A percentile compares a stretch with the other conserved stretches of the same genome.
Conservation (phyloP, 2,329 filamentous ascomycete genomes). For the Alternaria solani region DNA sequence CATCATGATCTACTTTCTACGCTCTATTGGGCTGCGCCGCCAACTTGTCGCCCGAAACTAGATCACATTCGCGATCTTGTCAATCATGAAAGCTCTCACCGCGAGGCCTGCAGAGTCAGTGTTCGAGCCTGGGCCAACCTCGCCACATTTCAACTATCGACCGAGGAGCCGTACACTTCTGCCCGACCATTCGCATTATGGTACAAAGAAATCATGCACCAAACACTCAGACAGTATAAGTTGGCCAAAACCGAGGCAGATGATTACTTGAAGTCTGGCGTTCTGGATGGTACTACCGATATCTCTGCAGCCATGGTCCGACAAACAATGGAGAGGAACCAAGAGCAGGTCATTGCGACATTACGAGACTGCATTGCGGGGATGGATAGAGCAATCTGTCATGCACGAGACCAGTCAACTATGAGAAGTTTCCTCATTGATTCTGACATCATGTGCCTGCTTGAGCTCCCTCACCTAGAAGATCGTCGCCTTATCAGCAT, state of each 20-base stretch:
- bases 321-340: slow-evolving; percentile 63
- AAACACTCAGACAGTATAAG: slow-evolving; percentile 63
- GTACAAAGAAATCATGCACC: slow-evolving; percentile 62
- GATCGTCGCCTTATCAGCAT: slow-evolving; percentile 54
- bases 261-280: slow-evolving; percentile 55
- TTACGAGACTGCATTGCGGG: slow-evolving; percentile 62
- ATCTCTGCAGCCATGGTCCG: slow-evolving; percentile 60
- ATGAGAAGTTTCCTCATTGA: slow-evolving; percentile 56
- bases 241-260: slow-evolving; percentile 67
- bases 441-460: slow-evolving; percentile 55
- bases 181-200: slow-evolving; percentile 62
- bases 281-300: slow-evolving; percentile 45
- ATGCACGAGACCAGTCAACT: slow-evolving; percentile 51
- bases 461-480: slow-evolving; percentile 62
- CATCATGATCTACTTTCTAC: slow-evolving; percentile 69
- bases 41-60: slow-evolving; percentile 61
- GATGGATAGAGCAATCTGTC: slow-evolving; percentile 59
- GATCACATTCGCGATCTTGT: slow-evolving; percentile 63
- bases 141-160: slow-evolving; percentile 64
- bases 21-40: slow-evolving; percentile 65
- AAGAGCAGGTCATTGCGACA: slow-evolving; percentile 64
- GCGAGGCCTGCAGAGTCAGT: slow-evolving; percentile 66
- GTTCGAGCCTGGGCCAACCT: slow-evolving; percentile 67
- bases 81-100: slow-evolving; percentile 64
- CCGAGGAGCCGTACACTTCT: slow-evolving; percentile 55